A percentile compares a stretch with the other conserved stretches of the same genome.
Conservation (phyloP, 2,329 filamentous ascomycete genomes). For the Fusarium protoensiforme region DNA sequence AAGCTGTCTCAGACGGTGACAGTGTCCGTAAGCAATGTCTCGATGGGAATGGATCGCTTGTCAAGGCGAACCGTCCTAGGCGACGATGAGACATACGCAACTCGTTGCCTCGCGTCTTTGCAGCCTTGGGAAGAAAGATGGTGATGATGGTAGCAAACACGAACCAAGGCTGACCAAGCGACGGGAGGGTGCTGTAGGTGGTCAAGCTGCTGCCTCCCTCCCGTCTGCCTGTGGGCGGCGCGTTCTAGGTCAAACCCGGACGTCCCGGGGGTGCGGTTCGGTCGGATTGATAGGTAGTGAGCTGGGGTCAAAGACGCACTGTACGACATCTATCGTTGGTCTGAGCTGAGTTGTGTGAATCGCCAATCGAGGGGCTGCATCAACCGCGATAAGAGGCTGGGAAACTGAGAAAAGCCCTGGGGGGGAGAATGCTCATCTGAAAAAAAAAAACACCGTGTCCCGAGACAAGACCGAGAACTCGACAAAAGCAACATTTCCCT, state of each 20-base stretch:
- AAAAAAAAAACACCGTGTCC: not conserved
- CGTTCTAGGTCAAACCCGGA: conserved; percentile 8
- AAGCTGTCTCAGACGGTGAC: not conserved
- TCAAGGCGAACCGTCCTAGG: not conserved
- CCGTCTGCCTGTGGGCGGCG: not conserved
- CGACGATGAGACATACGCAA: conserved; percentile 18
- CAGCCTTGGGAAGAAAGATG: not conserved
- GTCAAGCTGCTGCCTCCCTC: not conserved
- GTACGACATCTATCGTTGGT: not conserved
- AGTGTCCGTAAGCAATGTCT: not conserved
- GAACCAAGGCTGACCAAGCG: conserved; percentile 18
- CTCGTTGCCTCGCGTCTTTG: not conserved
- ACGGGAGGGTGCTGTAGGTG: not conserved
- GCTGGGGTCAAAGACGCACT: not conserved
- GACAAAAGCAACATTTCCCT: not conserved
- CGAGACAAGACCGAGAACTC: conserved; percentile 17
- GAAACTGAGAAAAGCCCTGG: not conserved
- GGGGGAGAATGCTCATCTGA: not conserved
- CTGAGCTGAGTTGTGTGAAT: not conserved
- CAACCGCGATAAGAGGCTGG: not conserved
- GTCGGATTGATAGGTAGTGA: not conserved
- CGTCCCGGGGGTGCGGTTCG: conserved; percentile 12
- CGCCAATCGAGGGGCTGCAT: not conserved
- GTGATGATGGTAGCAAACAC: not conserved
- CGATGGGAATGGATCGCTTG: not conserved